Evolutionary conservation across 208 protist genomes (phyloP).

Genomic region (Trypanosoma caninum): DNA sequence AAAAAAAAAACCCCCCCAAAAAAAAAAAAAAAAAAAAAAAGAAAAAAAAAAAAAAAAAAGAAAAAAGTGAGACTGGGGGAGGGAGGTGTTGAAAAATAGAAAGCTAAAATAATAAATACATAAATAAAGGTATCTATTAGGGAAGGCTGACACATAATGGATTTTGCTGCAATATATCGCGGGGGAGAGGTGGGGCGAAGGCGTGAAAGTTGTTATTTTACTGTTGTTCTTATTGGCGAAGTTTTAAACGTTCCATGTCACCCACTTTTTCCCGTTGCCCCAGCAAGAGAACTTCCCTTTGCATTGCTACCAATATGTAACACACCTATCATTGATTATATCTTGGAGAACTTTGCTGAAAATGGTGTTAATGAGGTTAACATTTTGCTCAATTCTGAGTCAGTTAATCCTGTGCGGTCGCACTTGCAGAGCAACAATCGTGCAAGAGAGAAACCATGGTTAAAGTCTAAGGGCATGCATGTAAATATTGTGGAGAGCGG

Average conservation of each 20-base stretch:
- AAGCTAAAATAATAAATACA: constrained; percentile 22
- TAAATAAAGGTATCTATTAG: constrained; percentile 3
- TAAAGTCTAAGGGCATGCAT: constrained; percentile 58
- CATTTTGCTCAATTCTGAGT: constrained; percentile 60
- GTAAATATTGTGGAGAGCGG: constrained; percentile 61
- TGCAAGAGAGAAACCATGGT: constrained; percentile 59
- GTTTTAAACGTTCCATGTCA: constrained; percentile 29
- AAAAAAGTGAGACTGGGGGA: constrained; percentile 17
- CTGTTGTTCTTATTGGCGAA: constrained; percentile 70
- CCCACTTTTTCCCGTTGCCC: constrained; percentile 63
- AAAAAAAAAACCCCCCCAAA: background rate
- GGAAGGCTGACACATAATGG: constrained; percentile 6
- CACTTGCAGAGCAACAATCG: constrained; percentile 59
- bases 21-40: background rate
- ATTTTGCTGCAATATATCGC: constrained; percentile 10
- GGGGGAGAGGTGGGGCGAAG: constrained; percentile 11
- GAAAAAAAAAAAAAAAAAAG: constrained; percentile 5
- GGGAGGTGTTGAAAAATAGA: constrained; percentile 13
- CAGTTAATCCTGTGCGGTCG: constrained; percentile 34
- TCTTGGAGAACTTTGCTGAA: constrained; percentile 76
- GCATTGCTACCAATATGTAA: constrained; percentile 85
- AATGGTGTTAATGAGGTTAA: constrained; percentile 71
- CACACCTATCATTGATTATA: constrained; percentile 84
- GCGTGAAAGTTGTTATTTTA: constrained; percentile 26
- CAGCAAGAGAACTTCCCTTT: constrained; percentile 49